Percentiles rank a stretch among this genome's conserved stretches.
phyloP scores from a whole-genome alignment of 2,329 filamentous ascomycete species.

The Seiridium cupressi region DNA sequence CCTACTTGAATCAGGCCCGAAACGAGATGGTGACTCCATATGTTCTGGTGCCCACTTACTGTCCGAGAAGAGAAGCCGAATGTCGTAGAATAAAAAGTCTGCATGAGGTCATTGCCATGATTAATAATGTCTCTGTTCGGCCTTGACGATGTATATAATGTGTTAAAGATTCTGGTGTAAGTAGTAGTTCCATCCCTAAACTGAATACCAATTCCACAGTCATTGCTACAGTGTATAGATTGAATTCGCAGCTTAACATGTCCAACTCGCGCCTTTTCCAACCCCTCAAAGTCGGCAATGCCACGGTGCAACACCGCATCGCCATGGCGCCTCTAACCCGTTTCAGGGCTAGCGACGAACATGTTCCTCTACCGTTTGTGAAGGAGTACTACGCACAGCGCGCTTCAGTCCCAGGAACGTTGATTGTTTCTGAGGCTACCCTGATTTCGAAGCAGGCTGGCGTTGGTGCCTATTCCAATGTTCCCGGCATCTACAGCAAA shows the following conservation, averaged over 20 bases:
- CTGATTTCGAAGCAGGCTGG: slow-evolving; percentile 42
- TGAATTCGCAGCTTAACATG: not conserved
- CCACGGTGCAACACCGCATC: slow-evolving; percentile 47
- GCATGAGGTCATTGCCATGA: not conserved
- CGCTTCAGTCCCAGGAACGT: slow-evolving; percentile 35
- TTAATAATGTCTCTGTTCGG: not conserved
- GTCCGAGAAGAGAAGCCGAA: not conserved
- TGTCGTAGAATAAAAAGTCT: not conserved
- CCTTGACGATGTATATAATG: not conserved
- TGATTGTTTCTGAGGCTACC: slow-evolving; percentile 56
- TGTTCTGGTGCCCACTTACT: not conserved
- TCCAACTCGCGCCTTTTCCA: slow-evolving; percentile 31
- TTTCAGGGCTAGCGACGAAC: slow-evolving; percentile 39
- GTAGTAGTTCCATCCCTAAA: not conserved
- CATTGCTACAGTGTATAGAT: no score
- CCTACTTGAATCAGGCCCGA: no score
- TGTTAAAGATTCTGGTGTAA: not conserved
- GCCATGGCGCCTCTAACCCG: slow-evolving; percentile 50
- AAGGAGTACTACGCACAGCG: slow-evolving; percentile 42
- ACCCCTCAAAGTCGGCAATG: slow-evolving; percentile 40
- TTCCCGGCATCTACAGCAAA: slow-evolving; percentile 52
- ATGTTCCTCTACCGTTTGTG: slow-evolving; percentile 34
- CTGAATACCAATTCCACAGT: no score
- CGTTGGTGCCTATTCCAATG: slow-evolving; percentile 39
- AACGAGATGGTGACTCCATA: no score